phyloP scores from a whole-genome alignment of 306 rosid genomes.

The Citrullus mucosospermus region DNA sequence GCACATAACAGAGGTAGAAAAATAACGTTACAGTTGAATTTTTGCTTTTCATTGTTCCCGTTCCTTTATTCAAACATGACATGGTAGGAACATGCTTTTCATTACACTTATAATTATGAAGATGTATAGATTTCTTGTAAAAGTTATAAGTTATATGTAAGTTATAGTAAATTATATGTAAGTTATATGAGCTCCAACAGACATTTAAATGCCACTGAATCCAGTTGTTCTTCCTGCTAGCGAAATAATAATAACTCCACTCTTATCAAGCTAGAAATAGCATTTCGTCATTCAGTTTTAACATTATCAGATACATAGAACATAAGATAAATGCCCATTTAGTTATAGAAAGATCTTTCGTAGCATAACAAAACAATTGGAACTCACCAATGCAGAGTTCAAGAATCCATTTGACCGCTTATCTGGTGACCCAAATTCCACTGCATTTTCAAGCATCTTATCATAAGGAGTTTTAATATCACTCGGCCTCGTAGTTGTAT shows the following conservation, averaged over 20 bases:
- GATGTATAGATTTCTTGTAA: background rate
- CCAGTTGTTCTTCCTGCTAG: background rate
- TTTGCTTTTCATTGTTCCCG: background rate
- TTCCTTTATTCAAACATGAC: background rate
- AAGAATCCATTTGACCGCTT: conserved; percentile 77
- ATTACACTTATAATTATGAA: background rate
- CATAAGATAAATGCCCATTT: background rate
- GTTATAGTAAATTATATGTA: too few relatives aligned
- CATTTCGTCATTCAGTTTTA: background rate
- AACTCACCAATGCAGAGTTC: conserved; percentile 73
- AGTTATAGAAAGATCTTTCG: background rate
- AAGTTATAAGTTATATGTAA: background rate
- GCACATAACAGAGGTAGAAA: background rate
- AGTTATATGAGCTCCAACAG: background rate
- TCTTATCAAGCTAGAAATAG: background rate
- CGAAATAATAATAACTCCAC: background rate
- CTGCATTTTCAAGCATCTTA: conserved; percentile 90
- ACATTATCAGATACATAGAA: background rate
- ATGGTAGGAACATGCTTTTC: background rate
- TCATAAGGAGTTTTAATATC: conserved; percentile 90
- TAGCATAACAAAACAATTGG: background rate
- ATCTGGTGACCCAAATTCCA: conserved; percentile 93
- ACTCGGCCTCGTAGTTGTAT: conserved; percentile 81
- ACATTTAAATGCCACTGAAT: background rate
- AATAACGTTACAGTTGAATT: background rate